Evolutionary conservation across 2,329 filamentous ascomycete species (phyloP), one percentile per base, ranked within the genome.

Genomic region (Elsinoe necatrix): DNA sequence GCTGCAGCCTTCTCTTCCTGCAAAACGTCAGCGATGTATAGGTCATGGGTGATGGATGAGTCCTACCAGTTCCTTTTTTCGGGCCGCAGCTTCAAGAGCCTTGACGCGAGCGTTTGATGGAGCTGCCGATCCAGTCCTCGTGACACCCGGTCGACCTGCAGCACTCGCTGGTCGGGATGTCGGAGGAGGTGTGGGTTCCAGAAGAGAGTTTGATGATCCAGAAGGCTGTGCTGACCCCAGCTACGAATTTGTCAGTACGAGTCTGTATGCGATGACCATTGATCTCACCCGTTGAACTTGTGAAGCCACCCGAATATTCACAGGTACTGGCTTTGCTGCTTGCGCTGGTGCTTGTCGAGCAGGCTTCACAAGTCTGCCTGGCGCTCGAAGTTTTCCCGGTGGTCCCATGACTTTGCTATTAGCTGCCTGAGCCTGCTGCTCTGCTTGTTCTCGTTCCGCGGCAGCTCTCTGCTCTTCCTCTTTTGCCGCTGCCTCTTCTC

Each of bases 1-100:
- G 90, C 84, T 12, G 83, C 82, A 61, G 90, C 87, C 48, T 84
- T 82, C 67, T 95, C 89, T 64, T 95, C 90, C 67, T 82, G 85
- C 18, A 7, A 14, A 29, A 5, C 21, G 52, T 55, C 16, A 55
- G 42, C 29, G 16, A 37, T 7, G 5, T 6, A 11, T 14, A 37
- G 4, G 34, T 12, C 14, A 37, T 37, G 3, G 34, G 9, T 37
- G 5, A 11, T 37, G 34, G 14, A 41, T 23, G 50, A 16, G 1
- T 31, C 54, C 18, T 48, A 56, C 54, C 23, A 34, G 27, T 68
- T 95, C 89, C 67, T 86, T 92, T 70, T 90, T 91, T 66, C 84
- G 85, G 37, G 88, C 86, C 1, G 86, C 88, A 48, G 86, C 77
- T 55, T 91, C 83, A 20, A 91, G 74, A 1, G 87, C 85, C 67